Percentiles rank a stretch among this genome's conserved stretches.
Conservation (phyloP, 768 basidiomycete species). For the Mycena capillaripes region DNA sequence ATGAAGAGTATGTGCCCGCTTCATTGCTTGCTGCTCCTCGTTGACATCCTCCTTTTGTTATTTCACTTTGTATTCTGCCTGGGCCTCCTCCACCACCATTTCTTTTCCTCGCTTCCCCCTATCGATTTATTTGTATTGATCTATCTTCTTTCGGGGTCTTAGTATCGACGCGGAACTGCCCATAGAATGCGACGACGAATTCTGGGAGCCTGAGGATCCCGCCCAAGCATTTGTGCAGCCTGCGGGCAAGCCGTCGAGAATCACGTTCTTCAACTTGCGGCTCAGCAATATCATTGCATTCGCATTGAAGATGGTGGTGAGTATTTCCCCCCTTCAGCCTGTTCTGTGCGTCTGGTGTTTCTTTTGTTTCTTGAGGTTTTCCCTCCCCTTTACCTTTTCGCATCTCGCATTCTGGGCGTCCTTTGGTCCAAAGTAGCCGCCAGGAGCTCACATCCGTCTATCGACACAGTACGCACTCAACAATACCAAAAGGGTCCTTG, state of each 20-base stretch:
- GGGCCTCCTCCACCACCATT: neutral
- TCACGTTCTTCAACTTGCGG: constrained; percentile 71
- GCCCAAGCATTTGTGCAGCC: constrained; percentile 75
- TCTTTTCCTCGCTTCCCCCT: neutral
- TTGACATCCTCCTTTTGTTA: neutral
- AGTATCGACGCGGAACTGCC: constrained; percentile 80
- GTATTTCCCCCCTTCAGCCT: no score
- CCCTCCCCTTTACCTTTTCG: no score
- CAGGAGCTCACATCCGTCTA: no score
- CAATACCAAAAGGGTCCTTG: constrained; percentile 66
- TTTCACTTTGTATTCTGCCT: no score
- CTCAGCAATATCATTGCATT: constrained; percentile 74
- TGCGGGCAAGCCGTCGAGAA: constrained; percentile 61
- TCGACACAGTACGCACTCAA: constrained; percentile 72
- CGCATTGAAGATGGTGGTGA: constrained; percentile 69
- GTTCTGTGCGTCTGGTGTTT: no score
- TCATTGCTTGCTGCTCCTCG: no score
- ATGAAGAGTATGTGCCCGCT: neutral
- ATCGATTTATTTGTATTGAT: no score
- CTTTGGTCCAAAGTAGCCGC: no score
- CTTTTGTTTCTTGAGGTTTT: no score
- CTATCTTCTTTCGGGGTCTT: no score
- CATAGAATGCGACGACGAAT: constrained; percentile 75
- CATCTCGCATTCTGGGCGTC: no score
- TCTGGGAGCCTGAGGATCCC: constrained; percentile 64